A percentile compares a stretch with the other conserved stretches of the same genome.
These are phyloP conservation scores for Centaurea solstitialis DNA, from an alignment of 129 eudicot genomes.

Conservation along the genomic window DNA sequence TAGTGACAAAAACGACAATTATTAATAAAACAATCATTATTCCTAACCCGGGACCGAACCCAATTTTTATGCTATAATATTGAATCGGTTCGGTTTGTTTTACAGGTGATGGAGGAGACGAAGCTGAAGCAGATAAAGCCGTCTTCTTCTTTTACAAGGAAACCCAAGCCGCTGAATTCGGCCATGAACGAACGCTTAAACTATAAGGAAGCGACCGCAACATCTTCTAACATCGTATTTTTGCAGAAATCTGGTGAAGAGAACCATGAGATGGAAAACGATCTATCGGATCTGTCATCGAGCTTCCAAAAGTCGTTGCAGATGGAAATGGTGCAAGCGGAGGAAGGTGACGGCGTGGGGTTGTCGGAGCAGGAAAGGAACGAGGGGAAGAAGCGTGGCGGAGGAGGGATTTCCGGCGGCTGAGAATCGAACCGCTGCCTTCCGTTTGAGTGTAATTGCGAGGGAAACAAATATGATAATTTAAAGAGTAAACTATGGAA, in stretches of 20 bases:
- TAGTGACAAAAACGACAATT: too few relatives aligned
- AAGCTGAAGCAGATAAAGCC: slow-evolving; percentile 55
- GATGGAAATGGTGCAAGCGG: slow-evolving; percentile 21
- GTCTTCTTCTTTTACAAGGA: slow-evolving; percentile 48
- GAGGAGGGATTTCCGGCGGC: slow-evolving; percentile 68
- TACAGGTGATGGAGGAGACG: slow-evolving; percentile 38
- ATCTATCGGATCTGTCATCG: slow-evolving; percentile 67
- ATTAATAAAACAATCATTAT: too few relatives aligned
- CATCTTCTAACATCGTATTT: neutral
- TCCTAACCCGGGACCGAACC: neutral
- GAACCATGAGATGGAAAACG: slow-evolving; percentile 35
- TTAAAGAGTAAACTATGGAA: neutral
- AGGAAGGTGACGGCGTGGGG: slow-evolving; percentile 14
- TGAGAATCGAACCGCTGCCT: slow-evolving; percentile 68
- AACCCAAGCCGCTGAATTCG: slow-evolving; percentile 4
- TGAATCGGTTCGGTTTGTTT: neutral
- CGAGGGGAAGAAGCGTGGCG: slow-evolving; percentile 32
- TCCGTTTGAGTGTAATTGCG: slow-evolving; percentile 23
- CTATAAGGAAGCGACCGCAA: slow-evolving; percentile 1
- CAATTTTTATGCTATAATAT: neutral
- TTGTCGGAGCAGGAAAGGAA: slow-evolving; percentile 35
- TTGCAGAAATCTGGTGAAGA: slow-evolving; percentile 20
- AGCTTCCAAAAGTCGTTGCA: slow-evolving; percentile 58
- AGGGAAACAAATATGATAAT: neutral
- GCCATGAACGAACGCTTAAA: slow-evolving; percentile 18